phyloP scores from a whole-genome alignment of 2,329 filamentous ascomycete species.

The Penicillium expansum region DNA sequence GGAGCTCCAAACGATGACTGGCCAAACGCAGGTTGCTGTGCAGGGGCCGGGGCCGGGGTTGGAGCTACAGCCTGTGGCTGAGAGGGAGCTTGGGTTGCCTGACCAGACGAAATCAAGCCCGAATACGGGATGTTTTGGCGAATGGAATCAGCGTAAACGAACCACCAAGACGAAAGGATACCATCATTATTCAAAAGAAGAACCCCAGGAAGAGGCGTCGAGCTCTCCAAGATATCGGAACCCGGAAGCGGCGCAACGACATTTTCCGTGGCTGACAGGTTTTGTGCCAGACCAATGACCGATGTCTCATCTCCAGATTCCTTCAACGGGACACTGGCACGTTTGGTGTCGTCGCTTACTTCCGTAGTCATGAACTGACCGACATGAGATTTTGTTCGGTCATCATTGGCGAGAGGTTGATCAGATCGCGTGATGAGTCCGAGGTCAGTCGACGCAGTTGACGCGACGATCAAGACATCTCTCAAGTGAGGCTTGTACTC shows the following conservation, averaged over 20 bases:
- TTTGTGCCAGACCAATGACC: slow-evolving; percentile 74
- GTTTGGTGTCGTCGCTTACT: slow-evolving; percentile 65
- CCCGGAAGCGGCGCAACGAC: slow-evolving; percentile 73
- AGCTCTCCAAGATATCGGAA: slow-evolving; percentile 75
- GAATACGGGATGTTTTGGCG: slow-evolving; percentile 70
- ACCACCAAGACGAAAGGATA: slow-evolving; percentile 81
- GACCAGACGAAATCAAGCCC: slow-evolving; percentile 53
- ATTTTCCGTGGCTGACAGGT: slow-evolving; percentile 78
- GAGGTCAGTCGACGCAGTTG: slow-evolving; percentile 75
- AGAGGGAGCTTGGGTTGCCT: slow-evolving; percentile 11
- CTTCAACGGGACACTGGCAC: slow-evolving; percentile 76
- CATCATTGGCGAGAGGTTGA: slow-evolving; percentile 61
- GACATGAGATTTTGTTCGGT: slow-evolving; percentile 58
- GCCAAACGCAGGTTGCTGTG: slow-evolving; percentile 28
- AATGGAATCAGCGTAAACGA: slow-evolving; percentile 86
- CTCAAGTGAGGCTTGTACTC: slow-evolving; percentile 77
- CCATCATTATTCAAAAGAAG: slow-evolving; percentile 88
- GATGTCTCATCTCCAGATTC: slow-evolving; percentile 66
- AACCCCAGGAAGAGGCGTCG: slow-evolving; percentile 76
- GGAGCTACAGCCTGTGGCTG: slow-evolving; percentile 13
- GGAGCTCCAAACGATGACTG: slow-evolving; percentile 16
- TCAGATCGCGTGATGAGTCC: slow-evolving; percentile 74
- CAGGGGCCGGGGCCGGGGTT: slow-evolving; percentile 4
- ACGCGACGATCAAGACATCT: slow-evolving; percentile 78
- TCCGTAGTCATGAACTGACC: slow-evolving; percentile 62